phyloP scores from a whole-genome alignment of 495 filamentous ascomycete species.

The Cercophora newfieldiana region DNA sequence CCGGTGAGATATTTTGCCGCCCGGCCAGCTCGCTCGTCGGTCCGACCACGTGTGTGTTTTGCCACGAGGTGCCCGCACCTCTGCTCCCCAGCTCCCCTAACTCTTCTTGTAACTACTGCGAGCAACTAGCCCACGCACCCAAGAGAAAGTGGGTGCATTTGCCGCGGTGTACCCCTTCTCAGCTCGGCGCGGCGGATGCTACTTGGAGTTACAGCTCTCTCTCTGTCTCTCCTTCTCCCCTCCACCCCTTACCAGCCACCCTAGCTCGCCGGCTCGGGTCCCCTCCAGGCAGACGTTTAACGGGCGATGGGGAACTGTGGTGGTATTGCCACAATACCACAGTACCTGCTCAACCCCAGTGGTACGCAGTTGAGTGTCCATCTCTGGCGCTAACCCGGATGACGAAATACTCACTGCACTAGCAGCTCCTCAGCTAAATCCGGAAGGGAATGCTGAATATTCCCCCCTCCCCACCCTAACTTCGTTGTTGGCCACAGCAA shows the following conservation, averaged over 20 bases:
- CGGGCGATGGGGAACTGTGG: neutral
- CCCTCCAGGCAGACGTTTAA: slow-evolving; percentile 12
- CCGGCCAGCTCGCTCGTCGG: slow-evolving; percentile 1
- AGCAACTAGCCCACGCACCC: no score
- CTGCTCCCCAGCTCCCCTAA: neutral
- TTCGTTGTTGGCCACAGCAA: neutral
- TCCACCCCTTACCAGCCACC: neutral
- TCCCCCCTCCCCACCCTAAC: no score
- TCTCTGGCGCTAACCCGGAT: slow-evolving; percentile 8
- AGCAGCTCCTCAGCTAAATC: neutral
- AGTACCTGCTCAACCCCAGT: no score
- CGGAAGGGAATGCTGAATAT: no score
- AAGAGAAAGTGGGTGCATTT: neutral
- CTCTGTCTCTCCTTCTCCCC: neutral
- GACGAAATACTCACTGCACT: slow-evolving; percentile 6
- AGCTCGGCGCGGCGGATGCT: neutral
- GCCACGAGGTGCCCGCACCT: slow-evolving; percentile 3
- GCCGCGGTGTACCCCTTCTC: neutral
- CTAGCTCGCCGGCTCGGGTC: neutral
- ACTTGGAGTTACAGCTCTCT: neutral
- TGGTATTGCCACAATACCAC: no score
- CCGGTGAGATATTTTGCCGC: slow-evolving; percentile 8
- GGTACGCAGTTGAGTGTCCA: no score
- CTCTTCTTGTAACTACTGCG: no score
- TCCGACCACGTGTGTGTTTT: slow-evolving; percentile 6